phyloP scores from a whole-genome alignment of 331 rosid genomes.

The Erythrophleum ivorense region DNA sequence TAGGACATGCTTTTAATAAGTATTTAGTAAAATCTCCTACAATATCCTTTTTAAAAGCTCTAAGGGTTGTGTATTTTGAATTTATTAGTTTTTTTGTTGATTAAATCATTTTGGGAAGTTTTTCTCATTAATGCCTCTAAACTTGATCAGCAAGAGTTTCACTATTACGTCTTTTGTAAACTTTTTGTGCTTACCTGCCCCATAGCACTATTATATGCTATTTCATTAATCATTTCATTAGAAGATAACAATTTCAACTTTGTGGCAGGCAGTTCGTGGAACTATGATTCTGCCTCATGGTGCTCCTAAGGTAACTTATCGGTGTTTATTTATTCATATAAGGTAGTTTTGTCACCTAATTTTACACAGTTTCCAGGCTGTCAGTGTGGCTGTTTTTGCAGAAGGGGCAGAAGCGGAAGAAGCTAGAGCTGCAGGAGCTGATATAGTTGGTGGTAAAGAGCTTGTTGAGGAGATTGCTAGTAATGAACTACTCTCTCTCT shows the following conservation, averaged over 20 bases:
- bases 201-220: not conserved
- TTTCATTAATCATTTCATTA: conserved; percentile 26
- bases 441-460: conserved; percentile 94
- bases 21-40: conserved; percentile 13
- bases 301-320: conserved; percentile 76
- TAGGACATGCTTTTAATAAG: conserved; percentile 14
- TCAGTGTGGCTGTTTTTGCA: conserved; percentile 97
- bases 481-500: conserved; percentile 57
- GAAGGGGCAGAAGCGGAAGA: conserved; percentile 97
- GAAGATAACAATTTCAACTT: conserved; percentile 48
- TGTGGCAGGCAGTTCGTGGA: conserved; percentile 93
- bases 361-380: conserved; percentile 63
- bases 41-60: conserved; percentile 4
- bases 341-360: conserved; percentile 47
- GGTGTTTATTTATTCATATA: conserved; percentile 35
- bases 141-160: conserved; percentile 14
- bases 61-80: not conserved
- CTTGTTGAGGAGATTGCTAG: conserved; percentile 93
- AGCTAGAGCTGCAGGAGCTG: conserved; percentile 99
- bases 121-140: conserved; percentile 7
- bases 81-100: conserved; percentile 13
- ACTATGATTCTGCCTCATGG: conserved; percentile 92
- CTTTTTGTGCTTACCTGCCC: conserved; percentile 1
- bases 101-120: not conserved
- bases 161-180: not conserved